These are phyloP conservation scores for Lotus japonicus DNA, from an alignment of 306 rosid species.

Conservation along the genomic window DNA sequence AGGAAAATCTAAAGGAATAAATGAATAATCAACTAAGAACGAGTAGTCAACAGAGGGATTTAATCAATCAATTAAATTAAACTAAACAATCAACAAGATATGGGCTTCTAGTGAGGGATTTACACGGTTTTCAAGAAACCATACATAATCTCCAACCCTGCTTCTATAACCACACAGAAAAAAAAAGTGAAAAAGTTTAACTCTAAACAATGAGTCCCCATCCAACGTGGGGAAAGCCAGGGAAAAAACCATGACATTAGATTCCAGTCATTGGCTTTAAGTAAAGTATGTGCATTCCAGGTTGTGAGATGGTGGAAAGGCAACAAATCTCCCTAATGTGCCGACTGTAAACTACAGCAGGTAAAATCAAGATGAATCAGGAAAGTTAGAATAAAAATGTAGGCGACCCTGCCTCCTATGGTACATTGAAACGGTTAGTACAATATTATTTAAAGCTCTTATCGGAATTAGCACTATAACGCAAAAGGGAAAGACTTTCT, in stretches of 20 bases:
- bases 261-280: constrained; percentile 21
- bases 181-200: not conserved
- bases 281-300: constrained; percentile 20
- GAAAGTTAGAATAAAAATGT: not conserved
- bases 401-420: constrained; percentile 15
- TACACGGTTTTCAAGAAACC: not conserved
- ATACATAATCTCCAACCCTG: not conserved
- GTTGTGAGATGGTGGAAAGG: constrained; percentile 27
- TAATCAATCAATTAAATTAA: not conserved
- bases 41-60: not conserved
- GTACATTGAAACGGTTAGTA: constrained; percentile 19
- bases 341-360: constrained; percentile 9
- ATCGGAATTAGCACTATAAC: constrained; percentile 12
- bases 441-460: constrained; percentile 24
- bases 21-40: not conserved
- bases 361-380: constrained; percentile 9
- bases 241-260: not conserved
- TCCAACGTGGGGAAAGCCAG: constrained; percentile 9
- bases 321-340: not conserved
- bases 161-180: not conserved
- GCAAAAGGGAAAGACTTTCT: constrained; percentile 19
- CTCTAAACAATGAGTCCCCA: constrained; percentile 20
- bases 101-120: not conserved
- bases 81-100: not conserved
- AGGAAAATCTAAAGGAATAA: not conserved